phyloP scores from a whole-genome alignment of 164 flowering plant genomes.

The Sedum album region DNA sequence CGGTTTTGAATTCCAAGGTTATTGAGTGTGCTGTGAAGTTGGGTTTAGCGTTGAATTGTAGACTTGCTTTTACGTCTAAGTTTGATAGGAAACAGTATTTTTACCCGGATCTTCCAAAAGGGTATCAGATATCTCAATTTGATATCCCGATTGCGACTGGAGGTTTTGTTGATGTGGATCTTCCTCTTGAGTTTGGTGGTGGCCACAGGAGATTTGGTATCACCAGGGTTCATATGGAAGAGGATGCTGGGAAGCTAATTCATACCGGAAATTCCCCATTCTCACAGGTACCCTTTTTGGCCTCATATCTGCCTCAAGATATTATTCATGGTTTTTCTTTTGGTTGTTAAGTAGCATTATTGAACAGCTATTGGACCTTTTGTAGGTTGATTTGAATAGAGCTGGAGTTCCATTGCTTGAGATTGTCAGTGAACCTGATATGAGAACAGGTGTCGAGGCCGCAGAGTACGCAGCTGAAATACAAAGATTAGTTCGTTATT shows the following conservation, averaged over 20 bases:
- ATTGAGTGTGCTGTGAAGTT: slow-evolving; percentile 73
- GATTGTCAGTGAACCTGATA: slow-evolving; percentile 94
- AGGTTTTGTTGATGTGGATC: slow-evolving; percentile 74
- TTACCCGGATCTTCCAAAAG: slow-evolving; percentile 92
- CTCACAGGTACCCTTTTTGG: slow-evolving; percentile 42
- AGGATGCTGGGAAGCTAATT: slow-evolving; percentile 94
- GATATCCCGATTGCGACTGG: slow-evolving; percentile 72
- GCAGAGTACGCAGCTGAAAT: slow-evolving; percentile 91
- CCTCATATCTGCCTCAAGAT: neutral
- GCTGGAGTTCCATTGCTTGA: slow-evolving; percentile 97
- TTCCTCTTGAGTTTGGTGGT: slow-evolving; percentile 88
- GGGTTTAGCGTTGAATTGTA: slow-evolving; percentile 80
- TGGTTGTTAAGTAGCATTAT: neutral
- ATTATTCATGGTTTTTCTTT: neutral
- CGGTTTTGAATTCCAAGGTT: slow-evolving; percentile 81
- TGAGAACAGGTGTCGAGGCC: slow-evolving; percentile 87
- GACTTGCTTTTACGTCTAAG: slow-evolving; percentile 61
- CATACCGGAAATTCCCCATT: slow-evolving; percentile 53
- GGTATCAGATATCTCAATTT: slow-evolving; percentile 92
- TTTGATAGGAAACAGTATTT: slow-evolving; percentile 94
- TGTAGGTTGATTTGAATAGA: slow-evolving; percentile 90
- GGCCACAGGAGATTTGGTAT: slow-evolving; percentile 87
- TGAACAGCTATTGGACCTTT: slow-evolving; percentile 1
- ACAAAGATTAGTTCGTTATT: slow-evolving; percentile 82
- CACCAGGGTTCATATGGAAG: slow-evolving; percentile 96